Conservation (phyloP, 805 yeast genomes). For the Wickerhamiella allomyrinae region DNA sequence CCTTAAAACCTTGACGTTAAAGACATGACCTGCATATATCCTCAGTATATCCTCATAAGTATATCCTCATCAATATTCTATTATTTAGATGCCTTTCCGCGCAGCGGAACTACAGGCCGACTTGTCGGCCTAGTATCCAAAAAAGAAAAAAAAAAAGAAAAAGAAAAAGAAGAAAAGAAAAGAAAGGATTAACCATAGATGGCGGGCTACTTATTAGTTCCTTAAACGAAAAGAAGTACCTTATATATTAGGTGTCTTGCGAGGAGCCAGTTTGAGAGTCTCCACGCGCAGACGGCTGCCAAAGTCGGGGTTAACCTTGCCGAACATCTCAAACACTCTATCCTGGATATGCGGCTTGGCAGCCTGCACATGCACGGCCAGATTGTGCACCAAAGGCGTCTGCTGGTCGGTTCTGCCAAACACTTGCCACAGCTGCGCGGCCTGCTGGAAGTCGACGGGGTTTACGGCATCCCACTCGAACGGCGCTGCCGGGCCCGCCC, state of each 20-base stretch:
- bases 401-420: slow-evolving; percentile 74
- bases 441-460: slow-evolving; percentile 63
- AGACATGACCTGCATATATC: background rate
- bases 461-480: slow-evolving; percentile 72
- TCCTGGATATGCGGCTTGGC: slow-evolving; percentile 72
- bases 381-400: slow-evolving; percentile 66
- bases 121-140: background rate
- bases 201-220: no score
- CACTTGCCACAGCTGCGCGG: slow-evolving; percentile 64
- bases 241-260: slow-evolving; percentile 1
- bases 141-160: no score
- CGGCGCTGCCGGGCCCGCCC: slow-evolving; percentile 71
- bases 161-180: no score
- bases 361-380: slow-evolving; percentile 52
- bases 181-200: no score
- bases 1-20: background rate
- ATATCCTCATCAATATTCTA: background rate
- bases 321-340: slow-evolving; percentile 60
- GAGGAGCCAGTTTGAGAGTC: slow-evolving; percentile 35
- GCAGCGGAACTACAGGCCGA: no score
- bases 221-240: no score
- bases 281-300: slow-evolving; percentile 56
- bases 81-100: no score
- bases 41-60: background rate
- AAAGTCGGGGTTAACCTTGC: slow-evolving; percentile 54